Evolutionary conservation across 2,329 filamentous ascomycete genomes (phyloP).

Genomic region (Tolypocladium capitatum): DNA sequence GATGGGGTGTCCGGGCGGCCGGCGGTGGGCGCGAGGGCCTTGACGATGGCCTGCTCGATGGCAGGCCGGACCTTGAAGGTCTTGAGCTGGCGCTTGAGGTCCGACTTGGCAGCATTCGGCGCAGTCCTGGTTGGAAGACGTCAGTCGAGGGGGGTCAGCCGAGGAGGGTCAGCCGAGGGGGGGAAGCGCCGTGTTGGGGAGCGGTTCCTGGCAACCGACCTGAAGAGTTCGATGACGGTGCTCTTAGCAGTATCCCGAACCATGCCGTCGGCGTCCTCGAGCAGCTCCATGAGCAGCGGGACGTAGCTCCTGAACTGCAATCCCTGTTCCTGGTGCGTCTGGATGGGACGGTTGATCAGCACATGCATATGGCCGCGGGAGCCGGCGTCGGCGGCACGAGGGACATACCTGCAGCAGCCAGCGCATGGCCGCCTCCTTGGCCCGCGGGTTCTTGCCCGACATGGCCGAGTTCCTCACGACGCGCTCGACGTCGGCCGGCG

Average conservation of each 20-base stretch:
- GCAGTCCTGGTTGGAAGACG: conserved; percentile 43
- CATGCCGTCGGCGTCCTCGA: conserved; percentile 81
- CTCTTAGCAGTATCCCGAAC: conserved; percentile 76
- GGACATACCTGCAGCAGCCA: conserved; percentile 63
- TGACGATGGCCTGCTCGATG: conserved; percentile 70
- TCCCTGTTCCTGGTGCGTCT: conserved; percentile 72
- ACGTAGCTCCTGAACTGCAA: conserved; percentile 77
- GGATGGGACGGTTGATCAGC: not conserved
- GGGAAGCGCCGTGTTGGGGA: not conserved
- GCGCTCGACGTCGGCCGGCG: conserved; percentile 62
- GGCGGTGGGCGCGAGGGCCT: conserved; percentile 50
- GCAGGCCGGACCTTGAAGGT: conserved; percentile 75
- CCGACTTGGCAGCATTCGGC: conserved; percentile 71
- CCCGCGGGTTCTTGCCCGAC: conserved; percentile 65
- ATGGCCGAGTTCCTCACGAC: conserved; percentile 68
- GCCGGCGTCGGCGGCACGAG: not conserved
- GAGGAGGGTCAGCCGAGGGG: not conserved
- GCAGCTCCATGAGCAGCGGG: conserved; percentile 65
- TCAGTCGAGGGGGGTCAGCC: not conserved
- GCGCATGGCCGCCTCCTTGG: conserved; percentile 72
- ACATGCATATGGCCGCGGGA: not conserved
- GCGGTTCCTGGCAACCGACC: conserved; percentile 27
- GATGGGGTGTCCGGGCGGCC: conserved; percentile 26
- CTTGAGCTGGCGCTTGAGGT: conserved; percentile 76
- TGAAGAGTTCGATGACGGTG: conserved; percentile 77